Evolutionary conservation across 805 yeast species (phyloP).

Genomic region (Diddensiella transvaalensis): DNA sequence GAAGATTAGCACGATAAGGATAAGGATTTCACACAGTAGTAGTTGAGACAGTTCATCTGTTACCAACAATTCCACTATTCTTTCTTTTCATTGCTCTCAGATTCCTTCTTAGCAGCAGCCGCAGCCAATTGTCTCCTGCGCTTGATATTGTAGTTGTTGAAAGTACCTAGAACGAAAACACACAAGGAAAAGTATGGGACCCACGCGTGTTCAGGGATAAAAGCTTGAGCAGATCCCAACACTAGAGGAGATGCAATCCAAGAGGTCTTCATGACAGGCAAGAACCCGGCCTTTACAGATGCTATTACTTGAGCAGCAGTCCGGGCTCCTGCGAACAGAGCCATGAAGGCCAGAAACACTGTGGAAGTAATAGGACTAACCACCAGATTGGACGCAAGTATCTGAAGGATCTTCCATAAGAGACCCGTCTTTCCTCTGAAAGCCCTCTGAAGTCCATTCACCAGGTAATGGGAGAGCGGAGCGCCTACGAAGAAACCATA

Average conservation of each 20-base stretch:
- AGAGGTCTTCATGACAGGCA: slow-evolving; percentile 34
- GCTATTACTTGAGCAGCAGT: slow-evolving; percentile 27
- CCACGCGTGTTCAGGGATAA: slow-evolving; percentile 38
- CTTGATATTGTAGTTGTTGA: slow-evolving; percentile 38
- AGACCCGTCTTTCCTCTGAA: slow-evolving; percentile 32
- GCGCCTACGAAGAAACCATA: slow-evolving; percentile 37
- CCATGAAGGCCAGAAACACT: slow-evolving; percentile 34
- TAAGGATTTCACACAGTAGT: too few species aligned
- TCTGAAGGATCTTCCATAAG: slow-evolving; percentile 33
- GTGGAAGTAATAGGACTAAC: slow-evolving; percentile 34
- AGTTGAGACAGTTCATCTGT: too few species aligned
- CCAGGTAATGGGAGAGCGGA: slow-evolving; percentile 37
- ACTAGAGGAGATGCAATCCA: slow-evolving; percentile 38
- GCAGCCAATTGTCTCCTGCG: slow-evolving; percentile 17
- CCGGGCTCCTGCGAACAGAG: slow-evolving; percentile 37
- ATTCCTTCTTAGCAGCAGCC: slow-evolving; percentile 4
- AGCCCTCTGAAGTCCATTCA: slow-evolving; percentile 32
- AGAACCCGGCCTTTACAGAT: slow-evolving; percentile 30
- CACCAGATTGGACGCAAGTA: slow-evolving; percentile 33
- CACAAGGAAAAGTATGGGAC: slow-evolving; percentile 39
- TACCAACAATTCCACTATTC: too few species aligned
- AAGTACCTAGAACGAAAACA: slow-evolving; percentile 37
- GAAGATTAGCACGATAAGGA: too few species aligned
- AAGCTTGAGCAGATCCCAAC: slow-evolving; percentile 37
- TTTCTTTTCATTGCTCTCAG: slow-evolving; percentile 5